A percentile compares a stretch with the other conserved stretches of the same genome.
Evolutionary conservation across 2,329 filamentous ascomycete genomes (phyloP).

Genomic region (Sclerotinia sclerotiorum): DNA sequence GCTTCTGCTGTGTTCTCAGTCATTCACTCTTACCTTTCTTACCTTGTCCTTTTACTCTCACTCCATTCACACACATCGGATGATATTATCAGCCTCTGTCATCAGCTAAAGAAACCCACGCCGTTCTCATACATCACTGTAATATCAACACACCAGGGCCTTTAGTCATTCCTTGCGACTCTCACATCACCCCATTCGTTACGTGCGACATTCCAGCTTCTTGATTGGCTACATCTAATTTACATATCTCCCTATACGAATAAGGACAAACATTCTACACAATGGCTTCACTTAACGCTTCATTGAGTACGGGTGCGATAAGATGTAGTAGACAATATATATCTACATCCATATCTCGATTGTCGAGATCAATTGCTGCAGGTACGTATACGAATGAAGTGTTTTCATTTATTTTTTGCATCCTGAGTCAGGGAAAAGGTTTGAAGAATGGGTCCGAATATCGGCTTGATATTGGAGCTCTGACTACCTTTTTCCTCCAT

Average conservation of each 20-base stretch:
- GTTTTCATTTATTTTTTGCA: not conserved
- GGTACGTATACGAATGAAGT: conserved; percentile 4
- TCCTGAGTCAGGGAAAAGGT: not conserved
- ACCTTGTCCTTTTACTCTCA: not conserved
- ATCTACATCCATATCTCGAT: not conserved
- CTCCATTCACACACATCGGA: not conserved
- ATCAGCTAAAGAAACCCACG: not conserved
- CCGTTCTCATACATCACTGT: not conserved
- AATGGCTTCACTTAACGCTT: conserved; percentile 19
- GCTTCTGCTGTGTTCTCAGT: not conserved
- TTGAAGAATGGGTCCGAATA: conserved; percentile 1
- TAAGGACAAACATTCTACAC: not conserved
- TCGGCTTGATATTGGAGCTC: conserved; percentile 1
- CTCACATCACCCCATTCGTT: not conserved
- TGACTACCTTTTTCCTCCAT: not conserved
- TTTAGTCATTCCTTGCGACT: not conserved
- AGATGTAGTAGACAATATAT: conserved; percentile 15
- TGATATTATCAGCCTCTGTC: not conserved
- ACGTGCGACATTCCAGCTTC: not conserved
- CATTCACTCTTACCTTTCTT: not conserved
- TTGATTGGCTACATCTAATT: not conserved
- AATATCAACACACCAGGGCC: not conserved
- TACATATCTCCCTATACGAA: not conserved
- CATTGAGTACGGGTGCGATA: conserved; percentile 1
- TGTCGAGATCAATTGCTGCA: not conserved